phyloP scores from a whole-genome alignment of 345 rosid species.

The Citrus glauca region DNA sequence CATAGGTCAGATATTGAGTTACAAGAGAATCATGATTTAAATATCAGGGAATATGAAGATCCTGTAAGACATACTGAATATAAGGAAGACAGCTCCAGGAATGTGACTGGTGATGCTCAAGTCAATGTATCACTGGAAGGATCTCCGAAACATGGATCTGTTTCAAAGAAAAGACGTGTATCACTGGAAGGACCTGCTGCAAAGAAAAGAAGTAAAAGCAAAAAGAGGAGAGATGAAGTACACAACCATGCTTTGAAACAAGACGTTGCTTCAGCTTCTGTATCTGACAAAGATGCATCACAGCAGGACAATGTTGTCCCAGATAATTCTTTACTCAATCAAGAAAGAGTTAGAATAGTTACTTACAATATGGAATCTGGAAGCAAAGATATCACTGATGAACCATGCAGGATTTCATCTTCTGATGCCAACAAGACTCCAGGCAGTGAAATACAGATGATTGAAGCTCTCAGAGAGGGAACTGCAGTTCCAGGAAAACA shows the following conservation, averaged over 20 bases:
- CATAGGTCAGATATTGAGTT: conserved; percentile 9
- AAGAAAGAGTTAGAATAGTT: conserved; percentile 8
- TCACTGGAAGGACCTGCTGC: too few relatives aligned
- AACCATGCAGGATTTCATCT: conserved; percentile 1
- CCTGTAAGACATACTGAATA: background rate
- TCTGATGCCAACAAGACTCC: conserved; percentile 11
- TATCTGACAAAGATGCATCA: conserved; percentile 10
- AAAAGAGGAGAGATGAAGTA: conserved; percentile 12
- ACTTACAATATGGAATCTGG: conserved; percentile 1
- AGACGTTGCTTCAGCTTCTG: background rate
- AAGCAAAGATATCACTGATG: conserved; percentile 1
- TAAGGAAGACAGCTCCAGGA: conserved; percentile 8
- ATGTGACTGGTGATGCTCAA: conserved; percentile 5
- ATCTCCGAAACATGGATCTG: conserved; percentile 3
- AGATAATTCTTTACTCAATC: conserved; percentile 1
- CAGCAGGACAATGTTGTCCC: background rate
- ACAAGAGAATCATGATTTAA: conserved; percentile 3
- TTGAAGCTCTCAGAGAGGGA: conserved; percentile 1
- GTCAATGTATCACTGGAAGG: conserved; percentile 12
- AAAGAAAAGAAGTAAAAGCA: conserved; percentile 1
- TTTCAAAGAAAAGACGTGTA: conserved; percentile 15
- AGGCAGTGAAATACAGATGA: background rate
- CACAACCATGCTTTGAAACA: conserved; percentile 22
- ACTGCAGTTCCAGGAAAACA: conserved; percentile 11
- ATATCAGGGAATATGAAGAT: conserved; percentile 6